Evolutionary conservation across 2,329 filamentous ascomycete species (phyloP).

Genomic region (Claviceps sp.): DNA sequence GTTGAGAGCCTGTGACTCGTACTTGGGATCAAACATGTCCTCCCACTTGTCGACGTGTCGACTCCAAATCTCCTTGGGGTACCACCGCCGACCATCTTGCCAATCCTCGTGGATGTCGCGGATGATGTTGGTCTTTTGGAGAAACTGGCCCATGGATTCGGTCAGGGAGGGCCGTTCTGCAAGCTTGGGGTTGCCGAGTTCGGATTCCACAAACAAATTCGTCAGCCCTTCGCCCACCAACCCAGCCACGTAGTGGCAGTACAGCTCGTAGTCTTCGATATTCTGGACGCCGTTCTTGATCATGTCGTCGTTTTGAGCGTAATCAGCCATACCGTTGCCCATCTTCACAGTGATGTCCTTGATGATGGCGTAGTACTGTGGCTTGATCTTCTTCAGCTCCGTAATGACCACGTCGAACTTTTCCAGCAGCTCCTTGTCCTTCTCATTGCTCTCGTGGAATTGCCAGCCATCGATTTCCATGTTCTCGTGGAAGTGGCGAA

Average conservation of each 20-base stretch:
- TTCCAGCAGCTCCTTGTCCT: constrained; percentile 82
- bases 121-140: constrained; percentile 98
- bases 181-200: constrained; percentile 75
- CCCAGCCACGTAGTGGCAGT: constrained; percentile 97
- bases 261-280: constrained; percentile 81
- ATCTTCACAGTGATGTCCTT: constrained; percentile 87
- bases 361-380: constrained; percentile 72
- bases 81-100: constrained; percentile 79
- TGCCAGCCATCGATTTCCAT: constrained; percentile 82
- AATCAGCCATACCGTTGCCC: constrained; percentile 98
- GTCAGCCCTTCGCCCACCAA: constrained; percentile 93
- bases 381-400: constrained; percentile 82
- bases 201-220: constrained; percentile 73
- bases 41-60: constrained; percentile 85
- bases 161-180: constrained; percentile 66
- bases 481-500: constrained; percentile 68
- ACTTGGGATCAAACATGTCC: constrained; percentile 73
- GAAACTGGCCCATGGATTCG: constrained; percentile 92
- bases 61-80: constrained; percentile 92
- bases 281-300: constrained; percentile 71
- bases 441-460: constrained; percentile 80
- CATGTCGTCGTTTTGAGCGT: constrained; percentile 69
- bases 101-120: constrained; percentile 87
- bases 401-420: constrained; percentile 78
- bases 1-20: constrained; percentile 64